phyloP scores from a whole-genome alignment of 1,139 yeast genomes.

The Nadsonia starkeyi-henricii region DNA sequence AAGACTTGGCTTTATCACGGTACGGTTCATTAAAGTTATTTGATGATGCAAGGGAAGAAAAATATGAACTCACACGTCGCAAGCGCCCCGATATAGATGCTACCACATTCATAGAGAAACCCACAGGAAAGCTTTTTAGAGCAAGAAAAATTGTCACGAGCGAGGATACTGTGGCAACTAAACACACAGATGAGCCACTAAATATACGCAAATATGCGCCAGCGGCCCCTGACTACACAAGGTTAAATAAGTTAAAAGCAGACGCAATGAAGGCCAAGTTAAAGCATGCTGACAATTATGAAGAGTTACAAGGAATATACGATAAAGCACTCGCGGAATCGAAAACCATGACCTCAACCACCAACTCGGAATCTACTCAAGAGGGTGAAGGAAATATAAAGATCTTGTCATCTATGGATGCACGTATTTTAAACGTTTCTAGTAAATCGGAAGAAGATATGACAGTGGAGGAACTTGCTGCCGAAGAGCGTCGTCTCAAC shows the following conservation, averaged over 20 bases:
- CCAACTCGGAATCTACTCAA: neutral
- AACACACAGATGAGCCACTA: neutral
- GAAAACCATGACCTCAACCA: too few species aligned
- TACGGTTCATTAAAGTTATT: neutral
- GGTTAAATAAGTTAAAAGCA: neutral
- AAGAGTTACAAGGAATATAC: neutral
- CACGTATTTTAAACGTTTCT: conserved; percentile 2
- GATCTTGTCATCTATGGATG: conserved; percentile 2
- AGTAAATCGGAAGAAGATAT: conserved; percentile 15
- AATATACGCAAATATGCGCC: neutral
- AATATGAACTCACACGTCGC: neutral
- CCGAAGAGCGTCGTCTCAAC: conserved; percentile 5
- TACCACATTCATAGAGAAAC: neutral
- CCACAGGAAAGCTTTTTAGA: neutral
- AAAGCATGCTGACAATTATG: neutral
- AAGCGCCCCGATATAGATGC: neutral
- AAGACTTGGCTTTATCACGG: neutral
- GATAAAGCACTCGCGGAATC: neutral
- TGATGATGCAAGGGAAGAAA: neutral
- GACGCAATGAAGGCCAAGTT: neutral
- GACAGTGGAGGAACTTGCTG: conserved; percentile 25
- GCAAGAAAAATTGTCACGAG: neutral
- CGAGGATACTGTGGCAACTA: neutral
- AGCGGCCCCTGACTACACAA: neutral
- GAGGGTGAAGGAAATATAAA: neutral